Evolutionary conservation across 2,329 filamentous ascomycete genomes (phyloP).

Genomic region (Neonectria hederae): DNA sequence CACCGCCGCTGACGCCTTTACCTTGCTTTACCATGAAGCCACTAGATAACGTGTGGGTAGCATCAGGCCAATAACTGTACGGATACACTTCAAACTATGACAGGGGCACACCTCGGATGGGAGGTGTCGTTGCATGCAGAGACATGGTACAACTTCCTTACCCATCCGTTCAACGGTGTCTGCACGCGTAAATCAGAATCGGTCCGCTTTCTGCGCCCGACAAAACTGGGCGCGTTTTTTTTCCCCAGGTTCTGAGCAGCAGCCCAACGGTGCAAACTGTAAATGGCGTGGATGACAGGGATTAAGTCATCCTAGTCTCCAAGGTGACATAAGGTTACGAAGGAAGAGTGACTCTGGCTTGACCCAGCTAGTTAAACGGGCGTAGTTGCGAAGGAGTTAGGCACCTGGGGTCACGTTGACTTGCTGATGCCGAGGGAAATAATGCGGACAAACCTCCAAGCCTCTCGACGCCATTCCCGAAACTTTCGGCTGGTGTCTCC

Average conservation of each 20-base stretch:
- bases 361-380: not conserved
- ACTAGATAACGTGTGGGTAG: not conserved
- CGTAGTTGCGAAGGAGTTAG: not conserved
- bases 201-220: not conserved
- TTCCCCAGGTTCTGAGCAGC: not conserved
- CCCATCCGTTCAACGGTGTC: not conserved
- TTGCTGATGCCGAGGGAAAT: not conserved
- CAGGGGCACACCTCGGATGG: not conserved
- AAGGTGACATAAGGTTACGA: not conserved
- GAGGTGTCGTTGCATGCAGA: not conserved
- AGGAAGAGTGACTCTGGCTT: not conserved
- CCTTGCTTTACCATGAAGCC: not conserved
- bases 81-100: not conserved
- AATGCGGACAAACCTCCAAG: not conserved
- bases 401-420: not conserved
- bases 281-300: not conserved
- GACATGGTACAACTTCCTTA: not conserved
- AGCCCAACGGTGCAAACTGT: not conserved
- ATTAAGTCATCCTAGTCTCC: not conserved
- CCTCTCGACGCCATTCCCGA: not conserved
- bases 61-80: not conserved
- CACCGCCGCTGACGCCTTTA: not conserved
- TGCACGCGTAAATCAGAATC: not conserved
- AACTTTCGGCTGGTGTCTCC: not conserved
- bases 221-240: not conserved